Evolutionary conservation across 2,329 filamentous ascomycete species (phyloP).

Genomic region (Tolypocladium pustulatum): DNA sequence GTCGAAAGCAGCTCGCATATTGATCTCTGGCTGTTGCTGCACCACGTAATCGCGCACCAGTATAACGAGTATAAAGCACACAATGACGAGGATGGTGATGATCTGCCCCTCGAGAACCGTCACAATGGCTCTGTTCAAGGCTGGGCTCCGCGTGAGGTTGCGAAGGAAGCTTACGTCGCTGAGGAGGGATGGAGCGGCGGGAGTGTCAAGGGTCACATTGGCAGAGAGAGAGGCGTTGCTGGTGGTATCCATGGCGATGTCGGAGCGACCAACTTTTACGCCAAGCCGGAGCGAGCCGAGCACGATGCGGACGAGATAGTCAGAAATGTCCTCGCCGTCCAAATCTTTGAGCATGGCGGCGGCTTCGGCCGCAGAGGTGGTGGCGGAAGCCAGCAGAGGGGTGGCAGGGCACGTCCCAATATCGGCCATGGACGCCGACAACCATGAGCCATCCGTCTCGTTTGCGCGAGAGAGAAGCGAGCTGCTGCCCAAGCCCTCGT

Average conservation of each 20-base stretch:
- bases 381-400: conserved; percentile 21
- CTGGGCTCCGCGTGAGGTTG: conserved; percentile 56
- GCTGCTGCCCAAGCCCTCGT: conserved; percentile 50
- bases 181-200: conserved; percentile 31
- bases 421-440: conserved; percentile 14
- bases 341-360: conserved; percentile 18
- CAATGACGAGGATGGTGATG: conserved; percentile 82
- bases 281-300: conserved; percentile 18
- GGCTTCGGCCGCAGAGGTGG: conserved; percentile 19
- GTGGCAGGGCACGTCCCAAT: conserved; percentile 22
- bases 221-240: conserved; percentile 7
- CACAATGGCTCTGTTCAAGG: conserved; percentile 69
- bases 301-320: conserved; percentile 19
- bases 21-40: conserved; percentile 89
- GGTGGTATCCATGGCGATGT: conserved; percentile 3
- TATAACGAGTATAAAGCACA: conserved; percentile 94
- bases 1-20: conserved; percentile 60
- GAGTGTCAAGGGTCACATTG: neutral
- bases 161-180: conserved; percentile 47
- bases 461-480: conserved; percentile 16
- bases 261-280: conserved; percentile 10
- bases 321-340: conserved; percentile 19
- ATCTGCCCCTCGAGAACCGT: conserved; percentile 85
- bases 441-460: conserved; percentile 15
- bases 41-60: conserved; percentile 96